These are phyloP conservation scores for Backusella parvicylindrica DNA, from an alignment of 192 early-diverging fungal species.

Conservation along the genomic window DNA sequence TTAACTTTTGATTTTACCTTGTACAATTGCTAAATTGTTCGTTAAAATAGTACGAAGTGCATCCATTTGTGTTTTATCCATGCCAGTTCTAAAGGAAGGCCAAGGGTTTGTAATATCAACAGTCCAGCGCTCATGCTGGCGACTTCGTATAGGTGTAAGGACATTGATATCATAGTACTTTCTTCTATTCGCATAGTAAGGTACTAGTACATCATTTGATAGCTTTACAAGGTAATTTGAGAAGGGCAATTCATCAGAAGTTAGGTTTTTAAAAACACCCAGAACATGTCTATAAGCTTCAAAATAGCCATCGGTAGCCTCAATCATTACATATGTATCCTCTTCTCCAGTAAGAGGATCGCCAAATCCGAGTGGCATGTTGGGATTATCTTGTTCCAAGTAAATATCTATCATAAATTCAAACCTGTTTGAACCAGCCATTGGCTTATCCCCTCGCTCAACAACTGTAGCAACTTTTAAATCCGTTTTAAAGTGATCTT, in stretches of 20 bases:
- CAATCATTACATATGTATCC: slow-evolving; percentile 38
- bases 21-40: slow-evolving; percentile 42
- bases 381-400: slow-evolving; percentile 26
- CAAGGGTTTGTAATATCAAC: slow-evolving; percentile 13
- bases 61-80: slow-evolving; percentile 40
- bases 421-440: slow-evolving; percentile 34
- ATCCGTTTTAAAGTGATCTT: slow-evolving; percentile 43
- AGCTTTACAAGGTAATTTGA: slow-evolving; percentile 38
- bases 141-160: not conserved
- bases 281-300: slow-evolving; percentile 54
- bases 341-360: slow-evolving; percentile 7
- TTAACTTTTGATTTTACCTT: slow-evolving; percentile 28
- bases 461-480: slow-evolving; percentile 47
- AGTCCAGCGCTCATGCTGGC: not conserved
- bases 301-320: slow-evolving; percentile 39
- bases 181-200: slow-evolving; percentile 34
- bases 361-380: slow-evolving; percentile 28
- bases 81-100: slow-evolving; percentile 21
- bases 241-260: slow-evolving; percentile 38
- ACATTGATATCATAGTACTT: slow-evolving; percentile 18
- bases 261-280: slow-evolving; percentile 39
- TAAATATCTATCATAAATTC: slow-evolving; percentile 30
- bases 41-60: slow-evolving; percentile 46
- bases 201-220: slow-evolving; percentile 30
- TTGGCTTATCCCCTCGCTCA: slow-evolving; percentile 41